These are phyloP conservation scores for Colletotrichum tabaci DNA, from an alignment of 2,329 filamentous ascomycete genomes.

Conservation along the genomic window DNA sequence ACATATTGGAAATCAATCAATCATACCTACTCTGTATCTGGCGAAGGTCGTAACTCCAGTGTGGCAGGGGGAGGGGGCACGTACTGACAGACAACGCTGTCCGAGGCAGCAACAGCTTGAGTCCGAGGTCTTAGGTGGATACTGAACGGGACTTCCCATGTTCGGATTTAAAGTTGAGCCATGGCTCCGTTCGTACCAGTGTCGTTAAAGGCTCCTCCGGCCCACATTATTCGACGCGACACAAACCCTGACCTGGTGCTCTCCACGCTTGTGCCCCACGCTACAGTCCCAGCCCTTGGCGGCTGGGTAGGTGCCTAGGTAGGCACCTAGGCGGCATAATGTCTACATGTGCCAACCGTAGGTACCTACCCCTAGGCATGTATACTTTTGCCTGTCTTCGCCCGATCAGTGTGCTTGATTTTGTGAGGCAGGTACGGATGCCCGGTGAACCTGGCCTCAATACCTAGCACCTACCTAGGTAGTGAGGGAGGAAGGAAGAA, in stretches of 20 bases:
- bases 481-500: background rate
- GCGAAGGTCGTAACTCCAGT: no score
- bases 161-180: conserved; percentile 32
- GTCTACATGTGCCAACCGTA: no score
- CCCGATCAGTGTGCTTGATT: background rate
- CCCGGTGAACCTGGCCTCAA: background rate
- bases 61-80: no score
- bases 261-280: background rate
- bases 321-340: no score
- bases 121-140: conserved; percentile 5
- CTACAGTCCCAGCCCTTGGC: conserved; percentile 1
- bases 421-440: conserved; percentile 5
- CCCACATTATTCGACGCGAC: conserved; percentile 12
- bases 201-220: background rate
- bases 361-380: no score
- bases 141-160: conserved; percentile 17
- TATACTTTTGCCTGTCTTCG: background rate
- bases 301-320: no score
- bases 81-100: background rate
- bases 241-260: background rate
- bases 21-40: no score
- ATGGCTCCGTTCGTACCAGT: conserved; percentile 18
- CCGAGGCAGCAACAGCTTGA: background rate
- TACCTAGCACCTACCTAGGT: no score
- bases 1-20: no score